phyloP scores from a whole-genome alignment of 2,329 filamentous ascomycete genomes.

The Aspergillus unguis region DNA sequence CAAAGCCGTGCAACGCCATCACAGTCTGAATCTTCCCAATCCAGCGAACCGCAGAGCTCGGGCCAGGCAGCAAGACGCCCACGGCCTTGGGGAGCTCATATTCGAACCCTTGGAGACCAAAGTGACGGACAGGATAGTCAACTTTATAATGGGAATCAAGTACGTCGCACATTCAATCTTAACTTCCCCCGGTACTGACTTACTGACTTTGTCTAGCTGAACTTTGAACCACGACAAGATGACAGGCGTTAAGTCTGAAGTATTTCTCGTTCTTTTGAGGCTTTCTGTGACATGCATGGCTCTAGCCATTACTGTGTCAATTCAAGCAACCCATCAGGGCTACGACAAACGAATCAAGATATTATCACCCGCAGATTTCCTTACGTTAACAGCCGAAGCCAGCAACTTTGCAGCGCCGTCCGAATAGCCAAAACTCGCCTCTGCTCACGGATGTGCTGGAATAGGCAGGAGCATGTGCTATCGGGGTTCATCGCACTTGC shows the following conservation, averaged over 20 bases:
- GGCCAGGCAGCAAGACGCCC: slow-evolving; percentile 13
- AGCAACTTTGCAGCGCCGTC: too few relatives aligned
- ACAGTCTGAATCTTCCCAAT: slow-evolving; percentile 9
- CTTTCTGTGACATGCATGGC: too few relatives aligned
- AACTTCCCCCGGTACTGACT: background rate
- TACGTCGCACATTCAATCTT: slow-evolving; percentile 42
- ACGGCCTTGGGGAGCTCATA: slow-evolving; percentile 33
- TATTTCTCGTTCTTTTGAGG: too few relatives aligned
- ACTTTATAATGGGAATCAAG: slow-evolving; percentile 89
- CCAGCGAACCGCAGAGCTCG: slow-evolving; percentile 8
- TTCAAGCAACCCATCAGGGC: too few relatives aligned
- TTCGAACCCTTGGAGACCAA: slow-evolving; percentile 55
- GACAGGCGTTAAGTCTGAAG: slow-evolving; percentile 10
- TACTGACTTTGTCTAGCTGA: slow-evolving; percentile 16
- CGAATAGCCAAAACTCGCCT: too few relatives aligned
- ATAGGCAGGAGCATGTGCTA: too few relatives aligned
- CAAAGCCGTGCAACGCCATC: slow-evolving; percentile 16
- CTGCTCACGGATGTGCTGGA: too few relatives aligned
- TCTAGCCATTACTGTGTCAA: background rate
- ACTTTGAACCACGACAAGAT: slow-evolving; percentile 22
- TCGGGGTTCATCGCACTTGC: too few relatives aligned
- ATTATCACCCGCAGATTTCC: too few relatives aligned
- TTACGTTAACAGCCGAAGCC: too few relatives aligned
- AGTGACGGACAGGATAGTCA: slow-evolving; percentile 59
- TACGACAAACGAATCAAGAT: too few relatives aligned